Conservation (phyloP, 2,329 filamentous ascomycete genomes). For the Fusarium chlamydosporum region DNA sequence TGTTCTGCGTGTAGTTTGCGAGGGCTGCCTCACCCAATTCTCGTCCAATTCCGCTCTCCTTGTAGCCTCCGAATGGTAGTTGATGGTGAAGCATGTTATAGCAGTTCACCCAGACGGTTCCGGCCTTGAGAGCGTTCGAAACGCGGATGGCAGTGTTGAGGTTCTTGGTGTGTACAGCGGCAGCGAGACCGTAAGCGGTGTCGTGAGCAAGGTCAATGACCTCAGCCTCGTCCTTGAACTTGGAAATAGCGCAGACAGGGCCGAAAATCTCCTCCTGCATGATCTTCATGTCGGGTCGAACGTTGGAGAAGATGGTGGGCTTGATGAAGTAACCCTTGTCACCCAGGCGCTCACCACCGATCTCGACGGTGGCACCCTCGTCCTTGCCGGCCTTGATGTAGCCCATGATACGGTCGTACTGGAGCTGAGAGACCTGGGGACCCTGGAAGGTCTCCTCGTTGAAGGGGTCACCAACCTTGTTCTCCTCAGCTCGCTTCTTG, state of each 20-base stretch:
- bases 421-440: slow-evolving; percentile 85
- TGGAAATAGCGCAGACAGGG: slow-evolving; percentile 85
- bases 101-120: slow-evolving; percentile 71
- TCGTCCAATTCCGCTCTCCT: slow-evolving; percentile 82
- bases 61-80: slow-evolving; percentile 80
- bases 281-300: slow-evolving; percentile 88
- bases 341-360: slow-evolving; percentile 68
- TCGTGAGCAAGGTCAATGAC: slow-evolving; percentile 81
- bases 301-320: slow-evolving; percentile 90
- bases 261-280: slow-evolving; percentile 94
- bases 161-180: slow-evolving; percentile 85
- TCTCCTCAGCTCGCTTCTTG: slow-evolving; percentile 80
- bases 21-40: slow-evolving; percentile 79
- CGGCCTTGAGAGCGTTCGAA: slow-evolving; percentile 80
- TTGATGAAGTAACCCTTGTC: slow-evolving; percentile 89
- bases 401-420: slow-evolving; percentile 90
- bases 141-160: slow-evolving; percentile 87
- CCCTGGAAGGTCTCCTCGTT: slow-evolving; percentile 85
- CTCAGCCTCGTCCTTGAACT: slow-evolving; percentile 87
- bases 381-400: slow-evolving; percentile 78
- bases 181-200: slow-evolving; percentile 84
- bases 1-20: slow-evolving; percentile 77
- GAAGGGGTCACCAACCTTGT: slow-evolving; percentile 89
- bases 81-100: slow-evolving; percentile 81
- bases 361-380: slow-evolving; percentile 73